Conservation (phyloP, 208 protist genomes). For the Angomonas deanei region DNA sequence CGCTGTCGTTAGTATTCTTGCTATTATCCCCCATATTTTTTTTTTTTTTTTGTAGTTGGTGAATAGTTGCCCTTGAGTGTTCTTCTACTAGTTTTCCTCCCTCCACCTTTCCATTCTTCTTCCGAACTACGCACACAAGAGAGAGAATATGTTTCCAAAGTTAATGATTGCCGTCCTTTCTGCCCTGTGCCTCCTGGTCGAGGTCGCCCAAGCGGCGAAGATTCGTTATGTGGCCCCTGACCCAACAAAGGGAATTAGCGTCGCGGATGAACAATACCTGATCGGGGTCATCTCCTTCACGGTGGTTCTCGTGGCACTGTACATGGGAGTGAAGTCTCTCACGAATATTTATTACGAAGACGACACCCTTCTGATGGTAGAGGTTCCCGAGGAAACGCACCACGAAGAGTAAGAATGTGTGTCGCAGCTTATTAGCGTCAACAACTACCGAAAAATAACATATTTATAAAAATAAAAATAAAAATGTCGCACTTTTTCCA, state of each 20-base stretch:
- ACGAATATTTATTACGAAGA: constrained; percentile 77
- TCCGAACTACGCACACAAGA: no score
- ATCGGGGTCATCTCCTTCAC: constrained; percentile 69
- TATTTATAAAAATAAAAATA: neutral
- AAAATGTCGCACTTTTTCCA: neutral
- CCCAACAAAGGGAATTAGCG: constrained; percentile 25
- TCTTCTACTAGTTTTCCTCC: no score
- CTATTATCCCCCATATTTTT: no score
- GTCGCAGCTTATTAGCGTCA: neutral
- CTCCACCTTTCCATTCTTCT: no score
- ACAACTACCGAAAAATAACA: neutral
- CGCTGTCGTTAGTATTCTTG: no score
- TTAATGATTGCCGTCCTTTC: constrained; percentile 7
- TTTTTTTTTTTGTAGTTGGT: no score
- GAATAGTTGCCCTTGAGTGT: no score
- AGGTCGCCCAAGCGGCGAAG: neutral
- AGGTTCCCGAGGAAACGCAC: constrained; percentile 55
- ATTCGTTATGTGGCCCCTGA: constrained; percentile 44
- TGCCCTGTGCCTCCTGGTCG: neutral
- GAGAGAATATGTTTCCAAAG: no score
- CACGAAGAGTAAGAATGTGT: constrained; percentile 34
- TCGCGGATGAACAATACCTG: constrained; percentile 59
- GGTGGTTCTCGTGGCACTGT: constrained; percentile 38
- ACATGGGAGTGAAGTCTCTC: constrained; percentile 61
- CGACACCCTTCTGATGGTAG: constrained; percentile 85